Evolutionary conservation across 257 asterid species (phyloP).

Genomic region (Solanum paucissectum): DNA sequence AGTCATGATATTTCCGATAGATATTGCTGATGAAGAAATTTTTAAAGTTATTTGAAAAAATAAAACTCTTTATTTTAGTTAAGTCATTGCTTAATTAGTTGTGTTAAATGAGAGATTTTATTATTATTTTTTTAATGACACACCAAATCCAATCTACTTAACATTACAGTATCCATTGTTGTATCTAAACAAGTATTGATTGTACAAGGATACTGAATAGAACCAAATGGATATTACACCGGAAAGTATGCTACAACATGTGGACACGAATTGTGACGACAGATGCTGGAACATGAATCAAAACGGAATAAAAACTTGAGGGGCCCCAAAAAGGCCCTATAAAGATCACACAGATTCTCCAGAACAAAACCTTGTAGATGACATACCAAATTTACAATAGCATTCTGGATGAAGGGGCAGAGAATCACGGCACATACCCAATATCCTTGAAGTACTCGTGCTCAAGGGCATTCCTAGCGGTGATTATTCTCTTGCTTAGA

Average conservation of each 20-base stretch:
- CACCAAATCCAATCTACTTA: slow-evolving; percentile 22
- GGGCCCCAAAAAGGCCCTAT: slow-evolving; percentile 3
- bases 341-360: slow-evolving; percentile 25
- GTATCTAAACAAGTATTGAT: slow-evolving; percentile 18
- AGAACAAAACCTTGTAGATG: slow-evolving; percentile 21
- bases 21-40: background rate
- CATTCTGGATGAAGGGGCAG: slow-evolving; percentile 17
- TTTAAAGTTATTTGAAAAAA: too few species aligned
- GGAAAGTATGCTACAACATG: slow-evolving; percentile 17
- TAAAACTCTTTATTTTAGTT: background rate
- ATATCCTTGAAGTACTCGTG: slow-evolving; percentile 88
- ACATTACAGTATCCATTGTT: slow-evolving; percentile 8
- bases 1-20: background rate
- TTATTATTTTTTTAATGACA: background rate
- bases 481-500: slow-evolving; percentile 51
- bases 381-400: slow-evolving; percentile 54
- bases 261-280: slow-evolving; percentile 3
- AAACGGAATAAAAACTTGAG: slow-evolving; percentile 15
- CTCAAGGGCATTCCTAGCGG: slow-evolving; percentile 83
- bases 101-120: too few species aligned
- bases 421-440: slow-evolving; percentile 44
- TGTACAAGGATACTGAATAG: slow-evolving; percentile 15
- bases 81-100: background rate
- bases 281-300: slow-evolving; percentile 8
- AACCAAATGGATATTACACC: slow-evolving; percentile 21